Percentiles rank a stretch among this genome's conserved stretches.
These are phyloP conservation scores for Solanum sejunctum DNA, from an alignment of 257 asterid species.

Conservation along the genomic window DNA sequence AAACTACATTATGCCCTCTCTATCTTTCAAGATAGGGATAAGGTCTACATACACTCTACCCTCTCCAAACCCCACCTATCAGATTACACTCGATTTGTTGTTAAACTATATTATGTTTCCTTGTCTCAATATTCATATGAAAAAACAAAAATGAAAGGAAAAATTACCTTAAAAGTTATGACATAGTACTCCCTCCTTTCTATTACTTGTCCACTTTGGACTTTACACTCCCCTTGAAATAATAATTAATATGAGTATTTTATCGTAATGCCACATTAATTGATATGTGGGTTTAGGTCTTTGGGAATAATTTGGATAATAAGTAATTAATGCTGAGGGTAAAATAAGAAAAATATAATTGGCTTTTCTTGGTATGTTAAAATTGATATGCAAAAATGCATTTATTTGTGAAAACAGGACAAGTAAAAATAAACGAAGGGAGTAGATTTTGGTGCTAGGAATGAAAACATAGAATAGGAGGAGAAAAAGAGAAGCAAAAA, in stretches of 20 bases:
- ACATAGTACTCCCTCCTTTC: neutral
- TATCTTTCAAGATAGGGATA: neutral
- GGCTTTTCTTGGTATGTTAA: neutral
- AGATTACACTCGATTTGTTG: neutral
- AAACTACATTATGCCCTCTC: neutral
- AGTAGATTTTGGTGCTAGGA: neutral
- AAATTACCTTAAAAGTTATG: neutral
- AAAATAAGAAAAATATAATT: neutral
- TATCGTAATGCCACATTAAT: neutral
- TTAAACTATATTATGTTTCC: neutral
- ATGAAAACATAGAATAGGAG: neutral
- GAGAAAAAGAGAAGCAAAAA: neutral
- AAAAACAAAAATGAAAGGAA: neutral
- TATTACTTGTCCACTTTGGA: neutral
- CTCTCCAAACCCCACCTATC: neutral
- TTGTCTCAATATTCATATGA: neutral
- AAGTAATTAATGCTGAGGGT: neutral
- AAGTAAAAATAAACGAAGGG: neutral
- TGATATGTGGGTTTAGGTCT: neutral
- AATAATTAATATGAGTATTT: neutral
- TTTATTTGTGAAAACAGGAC: neutral
- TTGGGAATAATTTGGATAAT: neutral
- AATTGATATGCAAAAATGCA: neutral
- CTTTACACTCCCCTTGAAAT: neutral
- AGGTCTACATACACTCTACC: neutral